phyloP scores from a whole-genome alignment of 2,329 filamentous ascomycete species.

The Geoglossum cookeanum region DNA sequence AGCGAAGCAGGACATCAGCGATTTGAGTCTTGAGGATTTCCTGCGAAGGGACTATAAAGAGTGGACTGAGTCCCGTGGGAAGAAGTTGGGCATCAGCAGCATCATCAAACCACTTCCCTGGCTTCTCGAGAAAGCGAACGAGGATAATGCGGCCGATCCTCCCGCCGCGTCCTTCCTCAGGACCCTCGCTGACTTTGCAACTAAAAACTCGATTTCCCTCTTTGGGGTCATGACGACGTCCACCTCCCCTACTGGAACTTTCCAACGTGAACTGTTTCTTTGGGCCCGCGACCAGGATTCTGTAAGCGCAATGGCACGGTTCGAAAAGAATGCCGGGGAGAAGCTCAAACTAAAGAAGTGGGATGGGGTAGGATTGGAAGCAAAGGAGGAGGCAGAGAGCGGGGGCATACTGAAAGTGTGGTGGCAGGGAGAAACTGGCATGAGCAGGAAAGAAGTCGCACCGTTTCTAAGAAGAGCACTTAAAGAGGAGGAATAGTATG shows the following conservation, averaged over 20 bases:
- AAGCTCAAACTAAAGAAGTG: constrained; percentile 27
- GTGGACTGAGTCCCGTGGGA: constrained; percentile 34
- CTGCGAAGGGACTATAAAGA: constrained; percentile 73
- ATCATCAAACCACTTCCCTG: constrained; percentile 37
- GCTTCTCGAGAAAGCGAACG: constrained; percentile 28
- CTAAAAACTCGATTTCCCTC: constrained; percentile 28
- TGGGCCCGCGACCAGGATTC: constrained; percentile 23
- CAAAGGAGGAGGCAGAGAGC: constrained; percentile 7
- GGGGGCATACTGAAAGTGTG: constrained; percentile 27
- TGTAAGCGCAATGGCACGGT: constrained; percentile 23
- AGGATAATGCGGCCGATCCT: constrained; percentile 11
- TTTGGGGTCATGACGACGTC: constrained; percentile 42
- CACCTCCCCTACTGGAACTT: constrained; percentile 21
- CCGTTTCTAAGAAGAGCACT: constrained; percentile 31
- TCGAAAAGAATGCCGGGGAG: constrained; percentile 21
- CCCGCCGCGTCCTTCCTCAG: constrained; percentile 19
- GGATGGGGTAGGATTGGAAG: constrained; percentile 9
- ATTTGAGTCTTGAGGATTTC: constrained; percentile 43
- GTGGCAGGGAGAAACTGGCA: constrained; percentile 35
- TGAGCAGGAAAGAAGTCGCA: constrained; percentile 44
- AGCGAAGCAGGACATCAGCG: constrained; percentile 49
- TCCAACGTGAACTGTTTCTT: constrained; percentile 33
- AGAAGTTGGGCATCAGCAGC: constrained; percentile 37
- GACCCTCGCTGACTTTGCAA: constrained; percentile 26
- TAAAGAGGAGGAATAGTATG: neutral